Base-by-base conservation (phyloP, 768 basidiomycete species). In the Mycena rebaudengoi region DNA sequence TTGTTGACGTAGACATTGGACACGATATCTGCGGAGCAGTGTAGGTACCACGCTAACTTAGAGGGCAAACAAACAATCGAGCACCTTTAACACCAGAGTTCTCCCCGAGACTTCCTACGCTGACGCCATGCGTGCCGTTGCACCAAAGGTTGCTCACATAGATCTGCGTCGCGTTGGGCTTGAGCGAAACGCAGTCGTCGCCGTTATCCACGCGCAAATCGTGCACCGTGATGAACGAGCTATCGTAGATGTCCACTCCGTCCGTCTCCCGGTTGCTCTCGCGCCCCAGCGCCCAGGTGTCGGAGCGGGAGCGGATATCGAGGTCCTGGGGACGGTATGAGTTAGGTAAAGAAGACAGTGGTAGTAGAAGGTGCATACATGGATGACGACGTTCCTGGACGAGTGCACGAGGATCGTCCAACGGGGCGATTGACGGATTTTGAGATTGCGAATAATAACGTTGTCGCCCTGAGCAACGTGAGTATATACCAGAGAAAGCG, bases 121-220 rank as follows among this genome's bases (percentile, higher is more conserved):
- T 58, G 29, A 64, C 54, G 18, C 62, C 62, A 28, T 58, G 62
- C 14, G 44, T 64, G 28, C 62, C 62, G 39, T 58, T 64, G 46
- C 62, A 64, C 54, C 55, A 58, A 18, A 64, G 57, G 39, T 64
- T 48, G 26, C 55, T 57, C 16, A 64, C 46, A 23, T 49, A 58
- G 32, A 64, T 51, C n/a, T 64, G 57, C 2, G 62, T 64, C 11
- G 48, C 54, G 48, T 64, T 64, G 16, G 55, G 55, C 35, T 64
- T 57, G 56, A 59, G 40, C 6, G 62, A 64, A 8, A 63, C 62
- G 41, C 62, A 64, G 46, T 64, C 62, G 37, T 64, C 62, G 23
- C 62, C 62, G 46, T 64, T 64, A 21, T 64, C 55, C 20, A 64
- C 51, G 16, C 45, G 45, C 45, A 46, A 28, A 29, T 46, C 45